These are phyloP conservation scores for Umbelopsis sp. DNA, from an alignment of 192 early-diverging fungal genomes.

Conservation along the genomic window DNA sequence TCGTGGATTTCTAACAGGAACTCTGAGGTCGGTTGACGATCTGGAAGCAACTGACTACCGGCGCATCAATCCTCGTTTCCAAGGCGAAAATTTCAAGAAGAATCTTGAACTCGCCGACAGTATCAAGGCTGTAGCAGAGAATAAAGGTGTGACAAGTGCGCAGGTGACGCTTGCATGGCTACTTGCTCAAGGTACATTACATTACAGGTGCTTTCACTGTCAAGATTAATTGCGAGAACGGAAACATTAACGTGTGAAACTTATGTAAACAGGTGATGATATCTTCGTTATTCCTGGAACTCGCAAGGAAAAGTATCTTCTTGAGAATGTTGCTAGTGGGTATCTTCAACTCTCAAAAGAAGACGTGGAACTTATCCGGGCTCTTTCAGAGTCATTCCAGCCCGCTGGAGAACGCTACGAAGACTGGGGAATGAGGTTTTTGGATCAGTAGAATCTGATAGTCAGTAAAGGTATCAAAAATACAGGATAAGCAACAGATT, in stretches of 20 bases:
- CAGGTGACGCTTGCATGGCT: slow-evolving; percentile 67
- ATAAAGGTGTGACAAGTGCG: slow-evolving; percentile 47
- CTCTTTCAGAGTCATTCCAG: slow-evolving; percentile 30
- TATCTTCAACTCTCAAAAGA: slow-evolving; percentile 35
- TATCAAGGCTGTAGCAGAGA: slow-evolving; percentile 50
- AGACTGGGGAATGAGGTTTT: not conserved
- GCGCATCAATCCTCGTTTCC: slow-evolving; percentile 54
- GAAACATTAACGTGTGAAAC: not conserved
- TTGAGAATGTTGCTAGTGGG: slow-evolving; percentile 16
- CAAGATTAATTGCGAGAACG: too few species aligned
- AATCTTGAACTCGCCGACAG: slow-evolving; percentile 62
- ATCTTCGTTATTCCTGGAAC: too few species aligned
- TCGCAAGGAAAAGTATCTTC: too few species aligned
- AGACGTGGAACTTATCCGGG: slow-evolving; percentile 34
- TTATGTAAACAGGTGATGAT: not conserved
- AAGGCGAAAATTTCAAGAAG: slow-evolving; percentile 56
- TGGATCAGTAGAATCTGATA: not conserved
- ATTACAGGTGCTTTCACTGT: too few species aligned
- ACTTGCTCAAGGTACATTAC: slow-evolving; percentile 2
- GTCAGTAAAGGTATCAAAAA: too few species aligned
- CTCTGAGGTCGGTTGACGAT: not conserved
- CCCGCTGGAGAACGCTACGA: slow-evolving; percentile 33
- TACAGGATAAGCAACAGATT: too few species aligned
- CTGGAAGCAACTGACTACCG: slow-evolving; percentile 29
- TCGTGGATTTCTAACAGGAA: slow-evolving; percentile 2